These are phyloP conservation scores for Pueraria montana DNA, from an alignment of 306 rosid species.

Conservation along the genomic window DNA sequence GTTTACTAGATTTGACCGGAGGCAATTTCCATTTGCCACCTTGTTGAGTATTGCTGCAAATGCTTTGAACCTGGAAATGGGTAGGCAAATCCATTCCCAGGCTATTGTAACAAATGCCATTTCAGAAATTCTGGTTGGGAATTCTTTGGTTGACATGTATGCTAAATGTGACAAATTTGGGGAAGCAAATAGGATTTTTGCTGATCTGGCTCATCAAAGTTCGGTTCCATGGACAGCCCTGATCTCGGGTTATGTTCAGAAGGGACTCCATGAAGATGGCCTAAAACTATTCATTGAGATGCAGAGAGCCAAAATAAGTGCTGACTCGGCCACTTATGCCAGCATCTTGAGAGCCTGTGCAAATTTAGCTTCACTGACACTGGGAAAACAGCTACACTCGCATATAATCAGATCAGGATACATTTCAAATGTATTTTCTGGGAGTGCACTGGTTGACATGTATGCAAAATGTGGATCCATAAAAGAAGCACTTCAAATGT, in stretches of 20 bases:
- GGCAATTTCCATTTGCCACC: slow-evolving; percentile 81
- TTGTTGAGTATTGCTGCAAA: slow-evolving; percentile 84
- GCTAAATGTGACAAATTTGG: slow-evolving; percentile 82
- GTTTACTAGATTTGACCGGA: slow-evolving; percentile 66
- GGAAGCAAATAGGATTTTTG: slow-evolving; percentile 73
- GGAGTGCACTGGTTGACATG: slow-evolving; percentile 92
- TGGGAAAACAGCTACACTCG: slow-evolving; percentile 84
- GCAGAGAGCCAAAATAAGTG: slow-evolving; percentile 61
- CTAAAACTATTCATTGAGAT: slow-evolving; percentile 68
- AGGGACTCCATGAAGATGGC: slow-evolving; percentile 78
- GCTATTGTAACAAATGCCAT: slow-evolving; percentile 61
- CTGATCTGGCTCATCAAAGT: slow-evolving; percentile 61
- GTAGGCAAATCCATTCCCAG: slow-evolving; percentile 85
- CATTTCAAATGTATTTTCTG: slow-evolving; percentile 80
- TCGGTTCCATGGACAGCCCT: slow-evolving; percentile 93
- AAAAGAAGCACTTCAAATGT: slow-evolving; percentile 70
- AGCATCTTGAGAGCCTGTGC: slow-evolving; percentile 81
- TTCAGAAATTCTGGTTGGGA: slow-evolving; percentile 71
- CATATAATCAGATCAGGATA: slow-evolving; percentile 69
- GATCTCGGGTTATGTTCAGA: slow-evolving; percentile 81
- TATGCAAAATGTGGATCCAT: slow-evolving; percentile 96
- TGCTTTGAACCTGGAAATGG: slow-evolving; percentile 68
- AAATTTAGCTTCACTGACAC: slow-evolving; percentile 69
- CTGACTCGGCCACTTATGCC: slow-evolving; percentile 89
- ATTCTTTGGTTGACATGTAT: slow-evolving; percentile 93